Base-by-base conservation (phyloP, 2,329 filamentous ascomycete genomes). In the Colletotrichum sp. region DNA sequence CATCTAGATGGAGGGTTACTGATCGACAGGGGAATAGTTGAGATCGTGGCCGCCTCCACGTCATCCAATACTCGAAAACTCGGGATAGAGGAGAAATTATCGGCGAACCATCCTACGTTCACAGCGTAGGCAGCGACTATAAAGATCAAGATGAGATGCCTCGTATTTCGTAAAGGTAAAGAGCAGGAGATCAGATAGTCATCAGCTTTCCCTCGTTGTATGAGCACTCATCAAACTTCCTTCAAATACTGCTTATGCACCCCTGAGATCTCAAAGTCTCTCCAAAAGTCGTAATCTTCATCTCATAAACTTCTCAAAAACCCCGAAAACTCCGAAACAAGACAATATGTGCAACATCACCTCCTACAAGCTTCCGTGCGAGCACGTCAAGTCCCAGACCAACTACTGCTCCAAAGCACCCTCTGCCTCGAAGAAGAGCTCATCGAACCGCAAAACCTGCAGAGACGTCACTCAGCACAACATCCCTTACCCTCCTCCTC, bases 331-430 rank as follows among this genome's bases (percentile, higher is more conserved):
- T 48, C 56, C 38, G 55, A 30, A 68, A 21, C 34, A 61, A 56
- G 36, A 69, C 74, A 79, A 43, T 71, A 90, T 90, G 88, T 90
- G 88, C 78, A 87, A 87, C 78, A 86, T 88, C 76, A 85, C 86
- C 68, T 86, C 84, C 62, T 89, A 89, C 80, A 88, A 86, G 38
- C 83, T 90, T 68, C 85, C 86, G 61, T 90, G 89, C 80, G 88
- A 89, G 81, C 88, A 90, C 80, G 84, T 89, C 78, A 84, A 84
- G 75, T 87, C 85, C 18, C 82, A 85, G 72, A 85, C 83, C 43
- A 82, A 84, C 71, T 88, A 87, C 83, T 90, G 88, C 77, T 77
- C 84, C 16, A 83, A 85, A n/a, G 86, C 86, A 8, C 80, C 83
- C 34, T 75, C 82, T 58, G 77, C 79, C 58, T 80, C 77, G n/a